phyloP scores from a whole-genome alignment of 2,329 filamentous ascomycete species.

The Colletotrichum sp. region DNA sequence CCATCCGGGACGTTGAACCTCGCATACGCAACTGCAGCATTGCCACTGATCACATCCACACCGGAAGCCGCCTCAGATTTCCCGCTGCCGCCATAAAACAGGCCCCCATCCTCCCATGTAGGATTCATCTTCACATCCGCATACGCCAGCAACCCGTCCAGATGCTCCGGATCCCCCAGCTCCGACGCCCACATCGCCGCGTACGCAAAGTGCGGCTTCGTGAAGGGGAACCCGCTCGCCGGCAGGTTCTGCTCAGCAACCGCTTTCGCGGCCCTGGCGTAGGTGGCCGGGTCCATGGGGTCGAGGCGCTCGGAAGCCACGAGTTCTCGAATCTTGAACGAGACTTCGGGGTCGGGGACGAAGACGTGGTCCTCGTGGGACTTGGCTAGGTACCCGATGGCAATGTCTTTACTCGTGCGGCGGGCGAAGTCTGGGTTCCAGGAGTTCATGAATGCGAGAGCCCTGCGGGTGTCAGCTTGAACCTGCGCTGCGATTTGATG shows the following conservation, averaged over 20 bases:
- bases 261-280: neutral
- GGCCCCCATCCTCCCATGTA: slow-evolving; percentile 36
- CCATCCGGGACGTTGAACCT: slow-evolving; percentile 40
- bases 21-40: slow-evolving; percentile 38
- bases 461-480: neutral
- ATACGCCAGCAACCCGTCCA: slow-evolving; percentile 28
- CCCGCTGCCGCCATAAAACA: slow-evolving; percentile 35
- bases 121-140: slow-evolving; percentile 31
- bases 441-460: slow-evolving; percentile 37
- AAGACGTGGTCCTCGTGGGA: neutral
- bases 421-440: slow-evolving; percentile 36
- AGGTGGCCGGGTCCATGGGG: neutral
- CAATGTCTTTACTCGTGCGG: neutral
- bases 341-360: neutral
- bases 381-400: neutral
- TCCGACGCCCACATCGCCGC: slow-evolving; percentile 37
- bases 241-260: neutral
- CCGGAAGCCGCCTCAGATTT: slow-evolving; percentile 25
- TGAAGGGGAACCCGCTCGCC: neutral
- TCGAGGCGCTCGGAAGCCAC: neutral
- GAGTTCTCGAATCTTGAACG: neutral
- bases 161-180: slow-evolving; percentile 24
- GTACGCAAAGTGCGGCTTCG: slow-evolving; percentile 28
- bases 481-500: accelerated
- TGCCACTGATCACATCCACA: slow-evolving; percentile 40